Percentiles rank a stretch among this genome's conserved stretches.
phyloP scores from a whole-genome alignment of 306 rosid species.

The Pterocarpus santalinus region DNA sequence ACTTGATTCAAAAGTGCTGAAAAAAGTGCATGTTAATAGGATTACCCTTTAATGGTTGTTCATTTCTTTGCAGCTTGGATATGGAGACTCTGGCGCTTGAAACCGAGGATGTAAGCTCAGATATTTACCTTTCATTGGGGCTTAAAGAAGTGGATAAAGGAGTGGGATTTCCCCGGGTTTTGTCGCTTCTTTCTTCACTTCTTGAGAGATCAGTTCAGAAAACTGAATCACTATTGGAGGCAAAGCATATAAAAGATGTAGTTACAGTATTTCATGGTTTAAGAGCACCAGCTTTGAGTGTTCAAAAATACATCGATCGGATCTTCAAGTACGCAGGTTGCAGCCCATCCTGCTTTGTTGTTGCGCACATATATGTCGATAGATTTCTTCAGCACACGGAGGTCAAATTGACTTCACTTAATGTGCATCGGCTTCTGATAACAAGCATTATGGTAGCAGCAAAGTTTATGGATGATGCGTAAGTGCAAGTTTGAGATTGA shows the following conservation, averaged over 20 bases:
- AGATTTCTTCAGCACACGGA: conserved; percentile 71
- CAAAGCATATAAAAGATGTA: conserved; percentile 57
- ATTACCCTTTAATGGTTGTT: conserved; percentile 13
- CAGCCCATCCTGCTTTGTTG: conserved; percentile 95
- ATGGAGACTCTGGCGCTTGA: conserved; percentile 77
- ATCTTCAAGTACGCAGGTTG: conserved; percentile 92
- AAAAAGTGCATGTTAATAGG: conserved; percentile 15
- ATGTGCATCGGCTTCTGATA: conserved; percentile 90
- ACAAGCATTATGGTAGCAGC: conserved; percentile 95
- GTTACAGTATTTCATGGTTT: conserved; percentile 85
- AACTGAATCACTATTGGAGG: conserved; percentile 69
- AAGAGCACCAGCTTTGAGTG: conserved; percentile 80
- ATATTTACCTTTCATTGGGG: conserved; percentile 74
- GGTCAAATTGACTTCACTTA: conserved; percentile 76
- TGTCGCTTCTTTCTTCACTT: conserved; percentile 81
- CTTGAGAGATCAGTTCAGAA: conserved; percentile 79
- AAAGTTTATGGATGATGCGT: conserved; percentile 93
- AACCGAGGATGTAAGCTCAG: conserved; percentile 58
- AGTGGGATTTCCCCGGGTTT: conserved; percentile 75
- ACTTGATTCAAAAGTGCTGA: conserved; percentile 23
- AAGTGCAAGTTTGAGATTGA: conserved; percentile 49
- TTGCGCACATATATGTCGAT: conserved; percentile 80
- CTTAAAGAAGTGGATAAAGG: conserved; percentile 67
- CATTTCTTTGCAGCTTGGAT: conserved; percentile 61
- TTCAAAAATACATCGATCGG: conserved; percentile 79